Percentiles rank a stretch among this genome's conserved stretches.
phyloP scores from a whole-genome alignment of 2,329 filamentous ascomycete genomes.

The Hypoxylon sp. region DNA sequence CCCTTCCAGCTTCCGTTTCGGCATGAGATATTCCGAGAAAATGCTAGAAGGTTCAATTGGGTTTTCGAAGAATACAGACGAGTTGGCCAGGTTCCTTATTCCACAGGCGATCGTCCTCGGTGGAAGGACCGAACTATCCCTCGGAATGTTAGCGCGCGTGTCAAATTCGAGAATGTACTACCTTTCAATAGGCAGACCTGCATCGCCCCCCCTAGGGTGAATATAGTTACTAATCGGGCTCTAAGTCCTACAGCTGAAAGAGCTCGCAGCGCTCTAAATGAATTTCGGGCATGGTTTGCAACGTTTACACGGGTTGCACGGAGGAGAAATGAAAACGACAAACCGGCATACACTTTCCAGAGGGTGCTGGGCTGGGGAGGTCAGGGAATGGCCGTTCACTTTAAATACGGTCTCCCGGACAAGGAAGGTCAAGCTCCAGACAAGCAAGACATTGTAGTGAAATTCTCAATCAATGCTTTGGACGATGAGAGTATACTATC shows the following conservation, averaged over 20 bases:
- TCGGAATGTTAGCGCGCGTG: too few species aligned
- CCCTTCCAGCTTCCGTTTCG: too few species aligned
- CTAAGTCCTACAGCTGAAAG: too few species aligned
- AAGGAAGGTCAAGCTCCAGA: not conserved
- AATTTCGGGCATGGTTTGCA: not conserved
- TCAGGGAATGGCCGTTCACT: slow-evolving; percentile 16
- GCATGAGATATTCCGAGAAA: not conserved
- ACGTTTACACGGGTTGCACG: too few species aligned
- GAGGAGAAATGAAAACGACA: too few species aligned
- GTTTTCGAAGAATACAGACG: not conserved
- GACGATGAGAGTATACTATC: not conserved
- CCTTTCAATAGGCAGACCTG: too few species aligned
- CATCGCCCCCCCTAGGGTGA: too few species aligned
- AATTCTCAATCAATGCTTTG: slow-evolving; percentile 18
- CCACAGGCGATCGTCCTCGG: not conserved
- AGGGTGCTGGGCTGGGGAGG: slow-evolving; percentile 20
- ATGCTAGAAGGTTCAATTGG: not conserved
- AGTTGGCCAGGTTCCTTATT: too few species aligned
- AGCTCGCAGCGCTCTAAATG: too few species aligned
- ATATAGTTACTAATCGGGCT: too few species aligned
- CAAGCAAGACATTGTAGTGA: slow-evolving; percentile 33
- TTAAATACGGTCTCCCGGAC: not conserved
- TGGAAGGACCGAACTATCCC: not conserved
- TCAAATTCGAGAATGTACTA: too few species aligned
- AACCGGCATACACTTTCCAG: not conserved